Percentiles rank a stretch among this genome's conserved stretches.
Evolutionary conservation across 257 asterid genomes (phyloP).

Genomic region (Solanum corneliomulleri): DNA sequence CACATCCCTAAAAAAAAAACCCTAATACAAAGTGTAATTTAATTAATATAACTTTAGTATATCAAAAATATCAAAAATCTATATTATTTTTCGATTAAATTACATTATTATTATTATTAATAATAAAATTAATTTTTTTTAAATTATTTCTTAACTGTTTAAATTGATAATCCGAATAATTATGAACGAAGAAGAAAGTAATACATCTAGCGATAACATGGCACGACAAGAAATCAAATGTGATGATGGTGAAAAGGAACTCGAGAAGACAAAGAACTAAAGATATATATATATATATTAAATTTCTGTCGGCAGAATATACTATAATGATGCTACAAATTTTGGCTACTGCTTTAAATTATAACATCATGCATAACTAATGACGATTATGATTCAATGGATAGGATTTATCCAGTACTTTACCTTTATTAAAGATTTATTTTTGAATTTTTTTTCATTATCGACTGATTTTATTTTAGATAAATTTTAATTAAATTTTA

Average conservation of each 20-base stretch:
- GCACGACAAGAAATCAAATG: not conserved
- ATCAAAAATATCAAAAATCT: no score
- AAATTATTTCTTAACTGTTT: no score
- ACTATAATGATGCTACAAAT: not conserved
- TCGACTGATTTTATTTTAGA: fast-evolving
- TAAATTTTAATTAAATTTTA: fast-evolving
- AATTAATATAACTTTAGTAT: no score
- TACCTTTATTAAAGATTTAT: no score
- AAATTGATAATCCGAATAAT: no score
- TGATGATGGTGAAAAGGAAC: not conserved
- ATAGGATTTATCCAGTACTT: not conserved
- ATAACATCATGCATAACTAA: not conserved
- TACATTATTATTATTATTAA: no score
- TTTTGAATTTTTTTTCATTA: not conserved
- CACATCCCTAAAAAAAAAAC: fast-evolving
- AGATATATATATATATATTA: not conserved
- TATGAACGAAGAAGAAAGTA: fast-evolving
- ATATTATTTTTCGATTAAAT: no score
- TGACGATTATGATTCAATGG: not conserved
- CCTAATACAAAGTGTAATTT: fast-evolving
- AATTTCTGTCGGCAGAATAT: not conserved
- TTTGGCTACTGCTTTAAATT: not conserved
- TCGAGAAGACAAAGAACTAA: not conserved
- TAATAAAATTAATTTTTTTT: no score
- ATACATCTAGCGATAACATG: not conserved